These are phyloP conservation scores for Ceratobasidium sp. DNA, from an alignment of 1,284 basidiomycete species.

Conservation along the genomic window DNA sequence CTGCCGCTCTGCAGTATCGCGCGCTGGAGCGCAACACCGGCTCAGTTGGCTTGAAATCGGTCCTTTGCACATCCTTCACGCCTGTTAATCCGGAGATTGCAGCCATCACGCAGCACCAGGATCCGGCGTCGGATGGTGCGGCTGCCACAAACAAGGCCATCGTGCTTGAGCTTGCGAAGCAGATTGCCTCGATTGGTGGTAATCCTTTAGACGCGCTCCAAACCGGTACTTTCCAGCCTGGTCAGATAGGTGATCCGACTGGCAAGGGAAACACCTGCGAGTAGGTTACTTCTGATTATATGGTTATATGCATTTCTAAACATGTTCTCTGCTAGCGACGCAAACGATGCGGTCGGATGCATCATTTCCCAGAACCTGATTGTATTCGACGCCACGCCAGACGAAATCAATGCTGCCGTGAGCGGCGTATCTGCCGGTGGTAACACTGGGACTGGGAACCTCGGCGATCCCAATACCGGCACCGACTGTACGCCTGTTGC, in stretches of 20 bases:
- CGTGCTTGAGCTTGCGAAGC: slow-evolving; percentile 64
- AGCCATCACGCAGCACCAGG: slow-evolving; percentile 69
- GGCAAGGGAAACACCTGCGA: slow-evolving; percentile 52
- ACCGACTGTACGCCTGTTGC: slow-evolving; percentile 42
- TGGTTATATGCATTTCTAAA: slow-evolving; percentile 57
- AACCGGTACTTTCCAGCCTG: slow-evolving; percentile 69
- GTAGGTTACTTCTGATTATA: slow-evolving; percentile 35
- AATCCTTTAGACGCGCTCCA: slow-evolving; percentile 66
- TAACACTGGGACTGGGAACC: slow-evolving; percentile 27
- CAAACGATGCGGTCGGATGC: slow-evolving; percentile 63
- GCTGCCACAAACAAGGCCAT: slow-evolving; percentile 68
- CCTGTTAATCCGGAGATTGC: slow-evolving; percentile 71
- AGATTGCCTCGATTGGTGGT: slow-evolving; percentile 68
- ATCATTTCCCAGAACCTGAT: slow-evolving; percentile 68
- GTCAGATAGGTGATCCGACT: slow-evolving; percentile 61
- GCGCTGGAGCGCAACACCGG: slow-evolving; percentile 73
- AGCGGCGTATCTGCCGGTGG: slow-evolving; percentile 36
- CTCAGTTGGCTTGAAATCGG: slow-evolving; percentile 60
- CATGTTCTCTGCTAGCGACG: slow-evolving; percentile 52
- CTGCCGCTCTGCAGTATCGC: slow-evolving; percentile 67
- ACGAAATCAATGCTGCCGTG: slow-evolving; percentile 60
- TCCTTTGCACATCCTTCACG: slow-evolving; percentile 61
- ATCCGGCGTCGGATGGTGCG: slow-evolving; percentile 66
- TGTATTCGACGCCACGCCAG: slow-evolving; percentile 64
- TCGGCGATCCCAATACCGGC: slow-evolving; percentile 40